Evolutionary conservation across 441 rosid genomes (phyloP), one percentile per base, ranked within the genome.

Genomic region (Brassica balearica): DNA sequence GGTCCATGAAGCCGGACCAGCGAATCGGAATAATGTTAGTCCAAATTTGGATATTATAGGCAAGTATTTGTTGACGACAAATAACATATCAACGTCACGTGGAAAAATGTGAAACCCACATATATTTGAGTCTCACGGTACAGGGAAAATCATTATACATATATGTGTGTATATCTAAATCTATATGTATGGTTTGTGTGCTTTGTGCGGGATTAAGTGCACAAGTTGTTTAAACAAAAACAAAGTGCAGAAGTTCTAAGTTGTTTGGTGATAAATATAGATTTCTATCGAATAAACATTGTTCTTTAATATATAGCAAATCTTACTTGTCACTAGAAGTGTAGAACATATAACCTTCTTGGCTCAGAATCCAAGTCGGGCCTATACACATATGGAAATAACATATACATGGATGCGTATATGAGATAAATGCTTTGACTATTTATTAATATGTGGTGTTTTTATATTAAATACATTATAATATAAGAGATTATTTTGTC

Each of bases 1-100:
- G 65, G 71, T 68, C 71, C 59, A 34, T 62, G 17, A 53, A 53
- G 32, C 8, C 22, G 62, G 68, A 64, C 82, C 82, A 79, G 22
- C 43, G 79, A 80, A 80, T 74, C 72, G 22, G 29, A 80, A 74
- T 32, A 64, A 19, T 69, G 79, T 74, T 56, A 56, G 69, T 69
- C 62, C 72, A 69, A 64, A 64, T 64, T 59, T 48, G 75, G 72
- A 65, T 69, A 69, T 61, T 25, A 19, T 10, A 43, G 12, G 51
- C 43, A 53, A 22, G 6, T 65, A 15, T 58, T 34, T 77, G 23
- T 46, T 43, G 72, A 65, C 56, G 25, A 63, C n/a, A 11, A 71
- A 8, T 38, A 5, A n/a, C 58, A 48, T 65, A 38, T 48, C 10
- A 51, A 20, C 41, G 68, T 71, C 72, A 65, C 72, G 68, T 77